Conservation (phyloP, 2,329 filamentous ascomycete species). For the Penicillium palitans region DNA sequence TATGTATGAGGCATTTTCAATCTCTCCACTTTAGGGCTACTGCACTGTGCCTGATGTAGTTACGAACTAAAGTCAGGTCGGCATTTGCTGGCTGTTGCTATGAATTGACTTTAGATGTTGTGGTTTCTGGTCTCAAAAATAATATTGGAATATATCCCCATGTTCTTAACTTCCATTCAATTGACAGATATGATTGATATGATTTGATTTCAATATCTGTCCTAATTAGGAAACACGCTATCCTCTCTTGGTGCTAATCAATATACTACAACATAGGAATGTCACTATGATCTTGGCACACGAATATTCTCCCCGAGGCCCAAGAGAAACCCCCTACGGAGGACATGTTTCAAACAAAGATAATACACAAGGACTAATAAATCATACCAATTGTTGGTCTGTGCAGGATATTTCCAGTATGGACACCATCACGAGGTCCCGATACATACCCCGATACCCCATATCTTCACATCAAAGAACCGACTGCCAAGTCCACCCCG, state of each 20-base stretch:
- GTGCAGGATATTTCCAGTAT: background rate
- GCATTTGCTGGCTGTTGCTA: background rate
- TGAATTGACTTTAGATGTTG: background rate
- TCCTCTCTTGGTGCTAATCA: background rate
- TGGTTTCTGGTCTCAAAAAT: background rate
- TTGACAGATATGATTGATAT: background rate
- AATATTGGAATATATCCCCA: background rate
- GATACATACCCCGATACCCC: background rate
- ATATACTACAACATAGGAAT: background rate
- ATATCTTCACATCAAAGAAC: background rate
- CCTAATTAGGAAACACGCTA: background rate
- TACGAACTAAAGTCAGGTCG: background rate
- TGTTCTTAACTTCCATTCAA: background rate
- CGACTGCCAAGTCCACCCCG: slow-evolving; percentile 5
- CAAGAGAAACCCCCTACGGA: background rate
- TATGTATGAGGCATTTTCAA: slow-evolving; percentile 15
- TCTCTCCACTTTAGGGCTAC: slow-evolving; percentile 1
- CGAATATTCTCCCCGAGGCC: background rate
- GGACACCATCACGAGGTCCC: background rate
- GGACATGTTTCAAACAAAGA: background rate
- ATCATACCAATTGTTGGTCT: background rate
- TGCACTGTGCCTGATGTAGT: slow-evolving; percentile 10
- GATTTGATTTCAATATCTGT: background rate
- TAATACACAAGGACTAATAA: background rate
- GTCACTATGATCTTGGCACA: background rate